Conservation (phyloP, 2,329 filamentous ascomycete genomes). For the Aureobasidium sp. region DNA sequence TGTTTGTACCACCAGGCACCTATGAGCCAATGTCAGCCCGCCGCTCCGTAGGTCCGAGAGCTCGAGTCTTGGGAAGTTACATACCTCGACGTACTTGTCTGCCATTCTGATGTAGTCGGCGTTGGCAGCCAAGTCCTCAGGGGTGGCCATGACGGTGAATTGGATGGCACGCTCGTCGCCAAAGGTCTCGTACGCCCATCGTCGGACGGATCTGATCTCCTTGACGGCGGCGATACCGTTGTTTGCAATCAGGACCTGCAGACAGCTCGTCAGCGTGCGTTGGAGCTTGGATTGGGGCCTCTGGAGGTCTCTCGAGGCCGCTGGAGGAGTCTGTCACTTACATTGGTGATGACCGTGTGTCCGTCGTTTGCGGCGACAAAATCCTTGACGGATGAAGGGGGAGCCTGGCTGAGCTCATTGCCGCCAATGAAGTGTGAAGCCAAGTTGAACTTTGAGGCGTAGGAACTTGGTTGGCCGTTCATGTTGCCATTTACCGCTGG, state of each 20-base stretch:
- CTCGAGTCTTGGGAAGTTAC: constrained; percentile 20
- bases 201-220: constrained; percentile 96
- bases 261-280: constrained; percentile 20
- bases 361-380: constrained; percentile 86
- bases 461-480: constrained; percentile 55
- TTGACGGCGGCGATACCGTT: constrained; percentile 99
- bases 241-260: constrained; percentile 93
- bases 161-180: constrained; percentile 97
- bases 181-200: constrained; percentile 99
- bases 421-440: constrained; percentile 95
- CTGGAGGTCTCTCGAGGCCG: not conserved
- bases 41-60: not conserved
- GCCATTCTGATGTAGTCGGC: constrained; percentile 99
- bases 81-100: constrained; percentile 91
- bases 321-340: constrained; percentile 43
- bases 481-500: constrained; percentile 29
- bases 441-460: constrained; percentile 74
- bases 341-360: constrained; percentile 97
- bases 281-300: constrained; percentile 18
- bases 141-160: constrained; percentile 99
- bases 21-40: constrained; percentile 25
- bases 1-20: constrained; percentile 97
- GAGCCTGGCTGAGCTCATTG: constrained; percentile 74
- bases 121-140: constrained; percentile 94
- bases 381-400: constrained; percentile 85